Base-by-base conservation (phyloP, 805 yeast genomes). In the Ogataea zsoltii region DNA sequence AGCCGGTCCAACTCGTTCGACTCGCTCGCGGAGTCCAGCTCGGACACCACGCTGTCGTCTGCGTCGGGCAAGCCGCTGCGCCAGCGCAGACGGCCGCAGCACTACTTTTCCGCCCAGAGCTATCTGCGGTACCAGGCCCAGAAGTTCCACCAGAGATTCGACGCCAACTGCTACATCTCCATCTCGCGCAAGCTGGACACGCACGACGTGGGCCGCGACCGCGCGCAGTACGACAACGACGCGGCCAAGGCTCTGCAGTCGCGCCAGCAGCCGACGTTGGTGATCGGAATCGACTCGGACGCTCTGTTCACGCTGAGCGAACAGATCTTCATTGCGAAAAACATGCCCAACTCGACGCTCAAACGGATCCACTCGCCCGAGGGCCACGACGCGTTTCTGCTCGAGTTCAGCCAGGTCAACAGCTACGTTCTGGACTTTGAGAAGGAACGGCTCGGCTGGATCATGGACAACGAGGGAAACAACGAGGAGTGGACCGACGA, bases 151-250 rank as follows among this genome's bases (percentile, higher is more conserved):
- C 74, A 79, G 34, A 73, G 99, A 57, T 94, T 92, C 58, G 99
- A 94, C 66, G 97, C 99, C 19, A 94, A 94, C 63, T 94, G 98
- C 68, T 94, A 94, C 67, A 90, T 94, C 43, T 81, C 97, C 19
- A 88, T 94, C 46, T 87, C 97, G 0, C 76, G 98, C 59, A 94
- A 94, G 65, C 70, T 94, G 28, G 99, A 94, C 58, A 90, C 99
- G 0, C 98, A 94, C 63, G 99, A 94, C 63, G 80, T 94, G 39
- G 82, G 96, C 0, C 76, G 99, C 48, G 94, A 84, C 44, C 75
- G 92, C 46, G 68, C 72, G 3, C 66, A 66, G 43, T 67, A 45
- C 51, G 60, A 60, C 28, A 70, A 69, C 32, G 57, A 64, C 17
- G 62, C 71, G 1, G 75, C 70, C 23, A 75, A 73, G 15, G 88